phyloP scores from a whole-genome alignment of 495 filamentous ascomycete species.

The Aspergillus egyptiacus region DNA sequence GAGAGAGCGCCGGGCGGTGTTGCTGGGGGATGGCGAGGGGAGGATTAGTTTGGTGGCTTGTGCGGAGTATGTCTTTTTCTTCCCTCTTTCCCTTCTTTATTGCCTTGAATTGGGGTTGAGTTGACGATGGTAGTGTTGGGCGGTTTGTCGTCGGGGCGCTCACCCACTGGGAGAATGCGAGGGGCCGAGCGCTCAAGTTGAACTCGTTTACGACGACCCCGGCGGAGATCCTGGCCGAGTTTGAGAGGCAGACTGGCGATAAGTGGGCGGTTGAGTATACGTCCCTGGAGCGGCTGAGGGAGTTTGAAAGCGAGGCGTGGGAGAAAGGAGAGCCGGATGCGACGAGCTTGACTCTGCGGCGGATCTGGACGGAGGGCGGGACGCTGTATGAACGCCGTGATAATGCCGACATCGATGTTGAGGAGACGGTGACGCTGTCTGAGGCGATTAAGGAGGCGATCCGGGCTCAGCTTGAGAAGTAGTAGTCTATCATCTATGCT shows the following conservation, averaged over 20 bases:
- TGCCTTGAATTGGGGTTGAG: background rate
- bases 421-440: conserved; percentile 44
- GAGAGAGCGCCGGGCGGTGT: conserved; percentile 48
- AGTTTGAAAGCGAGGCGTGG: conserved; percentile 52
- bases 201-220: conserved; percentile 67
- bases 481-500: background rate
- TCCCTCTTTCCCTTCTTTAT: background rate
- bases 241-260: conserved; percentile 56
- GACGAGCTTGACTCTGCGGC: conserved; percentile 51
- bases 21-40: conserved; percentile 52
- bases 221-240: conserved; percentile 55
- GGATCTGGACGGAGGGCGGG: conserved; percentile 68
- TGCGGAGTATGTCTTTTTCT: conserved; percentile 50
- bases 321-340: conserved; percentile 46
- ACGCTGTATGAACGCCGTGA: conserved; percentile 64
- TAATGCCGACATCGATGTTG: conserved; percentile 50
- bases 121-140: conserved; percentile 48
- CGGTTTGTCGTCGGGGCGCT: conserved; percentile 57
- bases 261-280: conserved; percentile 48
- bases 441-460: conserved; percentile 31
- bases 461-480: conserved; percentile 6
- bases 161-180: conserved; percentile 45
- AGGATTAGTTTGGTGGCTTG: conserved; percentile 60
- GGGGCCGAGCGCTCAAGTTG: conserved; percentile 54
- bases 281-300: conserved; percentile 43